phyloP scores from a whole-genome alignment of 257 asterid genomes.

The Solanum habrochaites region DNA sequence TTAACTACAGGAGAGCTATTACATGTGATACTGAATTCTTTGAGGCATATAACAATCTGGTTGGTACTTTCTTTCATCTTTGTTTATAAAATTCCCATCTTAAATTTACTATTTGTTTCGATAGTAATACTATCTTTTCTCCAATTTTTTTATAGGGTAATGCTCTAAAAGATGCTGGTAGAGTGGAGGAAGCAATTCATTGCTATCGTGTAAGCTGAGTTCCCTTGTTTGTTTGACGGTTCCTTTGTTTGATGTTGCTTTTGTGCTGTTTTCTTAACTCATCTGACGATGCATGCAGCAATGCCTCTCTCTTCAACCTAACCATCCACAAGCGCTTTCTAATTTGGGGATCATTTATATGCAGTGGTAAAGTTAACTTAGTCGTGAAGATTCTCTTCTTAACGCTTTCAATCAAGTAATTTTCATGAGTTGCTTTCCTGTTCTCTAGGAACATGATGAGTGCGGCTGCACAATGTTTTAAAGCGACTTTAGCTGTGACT shows the following conservation, averaged over 20 bases:
- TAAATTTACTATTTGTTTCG: not conserved
- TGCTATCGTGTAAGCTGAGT: conserved; percentile 67
- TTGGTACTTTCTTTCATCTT: conserved; percentile 10
- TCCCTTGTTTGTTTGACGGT: not conserved
- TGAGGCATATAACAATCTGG: conserved; percentile 97
- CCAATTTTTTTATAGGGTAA: conserved; percentile 50
- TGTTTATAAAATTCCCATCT: not conserved
- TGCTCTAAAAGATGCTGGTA: conserved; percentile 93
- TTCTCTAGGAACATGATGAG: conserved; percentile 78
- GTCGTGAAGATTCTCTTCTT: not conserved
- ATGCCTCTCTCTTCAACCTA: conserved; percentile 91
- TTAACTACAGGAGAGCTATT: conserved; percentile 85
- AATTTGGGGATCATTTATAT: conserved; percentile 95
- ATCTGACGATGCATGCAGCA: conserved; percentile 43
- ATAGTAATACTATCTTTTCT: not conserved
- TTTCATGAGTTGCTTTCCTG: not conserved
- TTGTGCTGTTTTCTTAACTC: not conserved
- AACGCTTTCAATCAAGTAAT: not conserved
- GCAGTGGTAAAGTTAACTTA: conserved; percentile 66
- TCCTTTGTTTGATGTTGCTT: not conserved
- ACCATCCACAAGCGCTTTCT: conserved; percentile 95
- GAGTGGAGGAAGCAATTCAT: conserved; percentile 90
- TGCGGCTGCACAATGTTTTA: conserved; percentile 95
- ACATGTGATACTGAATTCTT: conserved; percentile 82
- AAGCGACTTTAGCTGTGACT: conserved; percentile 82